Base-by-base conservation (phyloP, 495 filamentous ascomycete species). In the Penicillium alfredii region DNA sequence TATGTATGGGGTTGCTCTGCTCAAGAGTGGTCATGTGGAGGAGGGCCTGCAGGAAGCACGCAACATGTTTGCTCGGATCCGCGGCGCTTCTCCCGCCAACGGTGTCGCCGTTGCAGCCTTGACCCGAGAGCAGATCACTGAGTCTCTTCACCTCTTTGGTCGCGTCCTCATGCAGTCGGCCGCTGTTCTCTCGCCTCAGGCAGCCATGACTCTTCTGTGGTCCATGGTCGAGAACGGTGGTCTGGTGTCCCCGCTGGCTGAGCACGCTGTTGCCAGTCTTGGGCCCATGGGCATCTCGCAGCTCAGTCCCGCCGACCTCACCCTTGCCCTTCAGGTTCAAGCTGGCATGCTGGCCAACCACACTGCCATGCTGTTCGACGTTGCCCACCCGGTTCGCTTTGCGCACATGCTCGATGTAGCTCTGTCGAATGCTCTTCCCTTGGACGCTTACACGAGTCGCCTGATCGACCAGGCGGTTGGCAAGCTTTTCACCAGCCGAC, bases 1-100 rank as follows among this genome's bases (percentile, higher is more conserved):
- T 30, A 88, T 92, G 84, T 94, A 88, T 58, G 76, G 82, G 33
- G 73, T 92, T 22, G 84, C 84, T 36, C 69, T 93, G 55, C 76
- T 94, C 53, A 82, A 80, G 44, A 82, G 81, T 37, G 86, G 85
- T 31, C 77, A 86, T 47, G 71, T 90, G 32, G 77, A 81, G 11
- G 82, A 85, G 35, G 88, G 81, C 21, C 69, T 94, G 35, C 63
- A 73, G 9, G 77, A 88, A 44, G 80, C 83, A 16, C 84, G 89
- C 34, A 65, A 78, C 53, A 87, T 92, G 81, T 94, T 94, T 56
- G 64, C 74, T 39, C 82, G 82, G 25, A 83, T 94, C 42, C 81
- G 84, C 39, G 73, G 74, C 29, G 50, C 66, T 24, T 66, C 69
- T 35, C 35, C 47, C 15, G 38, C 44, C n/a, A 27, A 61, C 20